Base-by-base conservation (phyloP, 1,284 basidiomycete species). In the Irpex sp. region DNA sequence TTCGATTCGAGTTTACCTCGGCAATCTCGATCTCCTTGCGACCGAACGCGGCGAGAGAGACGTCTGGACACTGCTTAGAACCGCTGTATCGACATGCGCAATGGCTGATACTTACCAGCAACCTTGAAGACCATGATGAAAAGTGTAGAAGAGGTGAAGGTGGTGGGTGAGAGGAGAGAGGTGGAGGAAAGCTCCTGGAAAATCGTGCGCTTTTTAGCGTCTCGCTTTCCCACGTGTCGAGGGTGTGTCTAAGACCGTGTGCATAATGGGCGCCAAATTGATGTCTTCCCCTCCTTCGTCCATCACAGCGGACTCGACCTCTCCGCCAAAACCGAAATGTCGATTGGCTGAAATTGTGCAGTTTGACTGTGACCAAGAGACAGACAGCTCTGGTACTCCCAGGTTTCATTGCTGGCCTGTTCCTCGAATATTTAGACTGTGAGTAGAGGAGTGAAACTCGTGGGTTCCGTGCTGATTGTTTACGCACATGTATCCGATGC, bases 11-110 rank as follows among this genome's bases (percentile, higher is more conserved):
- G 64, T 37, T 58, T 70, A 91, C 91, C 86, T 98, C 95, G 69
- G 96, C 95, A 78, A 98, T 95, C 83, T 97, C 91, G 74, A 98
- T 93, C 83, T 98, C 96, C 84, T 98, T 97, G 81, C 96, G 94
- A 80, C 95, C 94, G 77, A 94, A 96, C 67, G 94, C 93, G 76
- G 95, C 96, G 75, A 98, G 93, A 75, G 95, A 98, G 76, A 97
- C 83, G 76, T 98, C 95, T 91, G 75, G 68, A 76, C 70, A 7
- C n/a, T 33, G 19, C 33, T 55, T 19, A 70, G 15, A 15, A 33
- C 21, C 46, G n/a, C 47, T 59, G 17, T 26, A 26, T 47, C 46
- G 35, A 65, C 37, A 13, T 6, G 35, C 51, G 33, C 4, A 46
- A 11, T 17, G 1, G 15, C 21, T 35, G 7, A 49, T 8, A 67